A percentile compares a stretch with the other conserved stretches of the same genome.
These are phyloP conservation scores for Blastocystis sp. DNA, from an alignment of 352 stramenopile species.

Conservation along the genomic window DNA sequence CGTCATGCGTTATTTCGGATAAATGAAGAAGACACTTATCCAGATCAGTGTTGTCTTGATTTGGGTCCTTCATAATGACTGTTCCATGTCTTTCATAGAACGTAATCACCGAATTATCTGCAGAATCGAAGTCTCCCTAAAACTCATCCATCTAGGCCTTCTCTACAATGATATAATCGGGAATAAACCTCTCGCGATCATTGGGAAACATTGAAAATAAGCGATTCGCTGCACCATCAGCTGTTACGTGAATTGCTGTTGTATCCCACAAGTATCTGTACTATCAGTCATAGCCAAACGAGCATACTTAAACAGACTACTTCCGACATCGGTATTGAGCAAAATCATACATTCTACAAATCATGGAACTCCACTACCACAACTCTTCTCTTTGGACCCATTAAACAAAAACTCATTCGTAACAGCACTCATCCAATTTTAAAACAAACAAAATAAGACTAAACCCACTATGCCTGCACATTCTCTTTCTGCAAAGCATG, in stretches of 20 bases:
- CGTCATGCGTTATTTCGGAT: background rate
- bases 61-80: conserved; percentile 23
- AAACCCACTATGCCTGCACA: background rate
- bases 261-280: conserved; percentile 46
- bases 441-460: background rate
- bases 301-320: background rate
- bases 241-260: conserved; percentile 33
- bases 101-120: background rate
- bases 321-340: conserved; percentile 1
- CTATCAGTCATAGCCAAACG: background rate
- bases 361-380: background rate
- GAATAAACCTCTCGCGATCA: conserved; percentile 45
- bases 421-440: background rate
- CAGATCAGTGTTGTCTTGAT: conserved; percentile 58
- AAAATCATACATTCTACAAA: conserved; percentile 29
- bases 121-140: conserved; percentile 53
- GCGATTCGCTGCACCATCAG: conserved; percentile 34
- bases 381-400: background rate
- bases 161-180: conserved; percentile 43
- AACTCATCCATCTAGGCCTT: background rate
- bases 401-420: background rate
- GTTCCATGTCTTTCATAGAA: conserved; percentile 27
- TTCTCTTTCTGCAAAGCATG: background rate
- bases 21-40: conserved; percentile 58
- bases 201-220: conserved; percentile 32